phyloP scores from a whole-genome alignment of 1,284 basidiomycete genomes.

The Microbotryum intermedium region DNA sequence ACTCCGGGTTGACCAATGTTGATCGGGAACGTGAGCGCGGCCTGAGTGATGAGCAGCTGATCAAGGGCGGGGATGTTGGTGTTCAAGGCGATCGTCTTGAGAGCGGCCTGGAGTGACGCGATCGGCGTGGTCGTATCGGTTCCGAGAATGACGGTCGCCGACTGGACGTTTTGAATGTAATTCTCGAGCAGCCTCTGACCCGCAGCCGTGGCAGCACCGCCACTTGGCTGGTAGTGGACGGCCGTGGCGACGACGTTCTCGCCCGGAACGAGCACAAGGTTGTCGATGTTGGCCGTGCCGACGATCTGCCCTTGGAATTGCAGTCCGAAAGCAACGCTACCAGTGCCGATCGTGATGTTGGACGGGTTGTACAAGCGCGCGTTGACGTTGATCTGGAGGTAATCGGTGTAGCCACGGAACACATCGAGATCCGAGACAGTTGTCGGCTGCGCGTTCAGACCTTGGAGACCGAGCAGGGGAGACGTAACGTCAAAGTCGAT shows the following conservation, averaged over 20 bases:
- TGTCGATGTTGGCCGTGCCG: constrained; percentile 52
- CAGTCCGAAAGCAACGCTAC: constrained; percentile 57
- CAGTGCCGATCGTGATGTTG: constrained; percentile 60
- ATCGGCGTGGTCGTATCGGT: constrained; percentile 54
- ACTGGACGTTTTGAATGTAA: constrained; percentile 58
- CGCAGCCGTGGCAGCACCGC: constrained; percentile 47
- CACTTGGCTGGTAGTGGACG: constrained; percentile 58
- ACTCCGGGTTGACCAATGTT: constrained; percentile 47
- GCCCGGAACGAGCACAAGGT: constrained; percentile 34
- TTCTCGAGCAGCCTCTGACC: constrained; percentile 59
- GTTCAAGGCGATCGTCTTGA: constrained; percentile 55
- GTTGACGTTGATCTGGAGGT: constrained; percentile 55
- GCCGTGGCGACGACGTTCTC: constrained; percentile 41
- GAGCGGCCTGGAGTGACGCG: constrained; percentile 55
- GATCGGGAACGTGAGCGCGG: constrained; percentile 34
- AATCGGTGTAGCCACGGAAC: constrained; percentile 57
- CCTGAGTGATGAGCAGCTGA: constrained; percentile 52
- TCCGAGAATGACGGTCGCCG: constrained; percentile 54
- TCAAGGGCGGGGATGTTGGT: constrained; percentile 60
- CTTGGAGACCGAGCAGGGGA: constrained; percentile 57
- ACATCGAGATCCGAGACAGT: constrained; percentile 58
- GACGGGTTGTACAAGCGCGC: constrained; percentile 44
- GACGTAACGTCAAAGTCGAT: constrained; percentile 60
- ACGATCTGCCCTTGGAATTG: constrained; percentile 53
- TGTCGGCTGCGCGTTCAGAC: constrained; percentile 54